Evolutionary conservation across 345 rosid genomes (phyloP).

Genomic region (Schrenkiella parvula): DNA sequence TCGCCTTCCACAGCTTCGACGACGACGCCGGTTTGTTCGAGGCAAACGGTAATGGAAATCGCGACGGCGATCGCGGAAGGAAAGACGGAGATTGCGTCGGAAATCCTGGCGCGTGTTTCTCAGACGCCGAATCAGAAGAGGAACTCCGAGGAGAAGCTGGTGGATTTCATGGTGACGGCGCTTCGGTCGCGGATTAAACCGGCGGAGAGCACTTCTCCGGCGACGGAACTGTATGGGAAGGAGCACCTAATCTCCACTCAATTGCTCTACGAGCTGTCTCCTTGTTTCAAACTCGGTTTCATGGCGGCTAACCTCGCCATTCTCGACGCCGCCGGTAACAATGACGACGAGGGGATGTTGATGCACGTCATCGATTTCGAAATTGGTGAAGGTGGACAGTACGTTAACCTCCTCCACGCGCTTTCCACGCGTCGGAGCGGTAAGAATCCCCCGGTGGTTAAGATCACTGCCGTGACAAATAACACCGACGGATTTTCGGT

Average conservation of each 20-base stretch:
- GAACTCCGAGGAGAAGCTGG: constrained; percentile 67
- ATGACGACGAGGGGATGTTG: background rate
- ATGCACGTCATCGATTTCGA: constrained; percentile 81
- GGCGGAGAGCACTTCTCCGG: constrained; percentile 44
- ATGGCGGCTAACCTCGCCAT: constrained; percentile 86
- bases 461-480: constrained; percentile 68
- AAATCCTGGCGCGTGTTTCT: constrained; percentile 59
- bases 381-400: constrained; percentile 75
- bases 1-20: constrained; percentile 64
- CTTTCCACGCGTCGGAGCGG: constrained; percentile 46
- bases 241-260: constrained; percentile 62
- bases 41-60: constrained; percentile 58
- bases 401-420: constrained; percentile 60
- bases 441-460: constrained; percentile 24
- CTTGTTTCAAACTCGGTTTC: constrained; percentile 81
- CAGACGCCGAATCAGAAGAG: constrained; percentile 48
- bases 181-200: constrained; percentile 55
- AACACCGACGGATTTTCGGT: background rate
- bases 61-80: constrained; percentile 82
- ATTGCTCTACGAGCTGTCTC: constrained; percentile 61
- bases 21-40: constrained; percentile 38
- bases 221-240: constrained; percentile 49
- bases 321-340: constrained; percentile 41
- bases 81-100: constrained; percentile 48
- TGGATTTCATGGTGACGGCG: constrained; percentile 58